Percentiles rank a stretch among this genome's conserved stretches.
Conservation (phyloP, 805 yeast genomes). For the Saccharomycopsis olivae region DNA sequence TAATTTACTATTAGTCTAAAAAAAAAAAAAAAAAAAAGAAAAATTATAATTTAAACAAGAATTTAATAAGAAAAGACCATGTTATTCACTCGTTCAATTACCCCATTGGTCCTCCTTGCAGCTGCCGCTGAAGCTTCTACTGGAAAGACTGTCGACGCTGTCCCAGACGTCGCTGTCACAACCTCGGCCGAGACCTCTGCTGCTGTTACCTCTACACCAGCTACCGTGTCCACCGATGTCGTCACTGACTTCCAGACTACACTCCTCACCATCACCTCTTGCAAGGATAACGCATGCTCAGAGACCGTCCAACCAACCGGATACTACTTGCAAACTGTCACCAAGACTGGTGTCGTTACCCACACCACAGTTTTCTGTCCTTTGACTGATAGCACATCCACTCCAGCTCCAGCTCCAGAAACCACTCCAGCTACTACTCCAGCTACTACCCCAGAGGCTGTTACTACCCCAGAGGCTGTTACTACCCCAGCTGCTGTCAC, state of each 20-base stretch:
- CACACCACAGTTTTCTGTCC: slow-evolving; percentile 18
- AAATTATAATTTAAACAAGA: too few relatives aligned
- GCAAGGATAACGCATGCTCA: slow-evolving; percentile 16
- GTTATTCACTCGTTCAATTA: too few relatives aligned
- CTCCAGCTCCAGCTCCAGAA: slow-evolving; percentile 2
- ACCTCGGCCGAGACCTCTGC: too few relatives aligned
- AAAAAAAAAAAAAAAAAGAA: too few relatives aligned
- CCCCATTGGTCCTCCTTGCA: too few relatives aligned
- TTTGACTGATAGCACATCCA: slow-evolving; percentile 6
- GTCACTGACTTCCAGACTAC: slow-evolving; percentile 11
- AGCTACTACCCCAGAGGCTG: slow-evolving; percentile 4
- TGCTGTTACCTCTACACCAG: too few relatives aligned
- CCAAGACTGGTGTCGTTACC: slow-evolving; percentile 12
- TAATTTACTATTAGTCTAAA: too few relatives aligned
- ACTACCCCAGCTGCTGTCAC: neutral
- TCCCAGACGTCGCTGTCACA: too few relatives aligned
- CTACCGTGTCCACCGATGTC: too few relatives aligned
- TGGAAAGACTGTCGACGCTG: too few relatives aligned
- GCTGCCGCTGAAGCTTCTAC: too few relatives aligned
- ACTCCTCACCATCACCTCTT: slow-evolving; percentile 16
- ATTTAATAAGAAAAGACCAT: too few relatives aligned
- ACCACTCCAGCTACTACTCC: slow-evolving; percentile 1
- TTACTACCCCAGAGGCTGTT: neutral
- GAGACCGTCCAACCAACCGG: slow-evolving; percentile 15
- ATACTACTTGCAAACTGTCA: slow-evolving; percentile 14